phyloP scores from a whole-genome alignment of 2,329 filamentous ascomycete species.

The Mariannaea elegans region DNA sequence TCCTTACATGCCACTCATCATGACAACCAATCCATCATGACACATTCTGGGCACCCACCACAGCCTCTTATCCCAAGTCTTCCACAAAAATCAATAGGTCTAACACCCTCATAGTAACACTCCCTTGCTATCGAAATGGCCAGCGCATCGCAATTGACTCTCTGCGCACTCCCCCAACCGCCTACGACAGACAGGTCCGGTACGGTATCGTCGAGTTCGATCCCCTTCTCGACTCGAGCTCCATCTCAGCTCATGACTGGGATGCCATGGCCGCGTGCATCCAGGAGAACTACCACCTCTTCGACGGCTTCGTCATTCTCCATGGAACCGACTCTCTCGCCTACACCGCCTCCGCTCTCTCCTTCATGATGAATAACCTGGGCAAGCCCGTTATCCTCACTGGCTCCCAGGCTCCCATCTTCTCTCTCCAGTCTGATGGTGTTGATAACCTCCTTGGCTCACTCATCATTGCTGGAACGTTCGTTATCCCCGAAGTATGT shows the following conservation, averaged over 20 bases:
- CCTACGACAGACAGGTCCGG: conserved; percentile 81
- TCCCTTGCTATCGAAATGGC: conserved; percentile 62
- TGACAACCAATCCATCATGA: conserved; percentile 14
- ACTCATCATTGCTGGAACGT: conserved; percentile 89
- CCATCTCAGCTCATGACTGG: conserved; percentile 88
- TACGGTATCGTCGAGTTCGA: conserved; percentile 88
- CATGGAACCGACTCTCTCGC: conserved; percentile 91
- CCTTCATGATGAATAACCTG: conserved; percentile 91
- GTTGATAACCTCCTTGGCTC: conserved; percentile 90
- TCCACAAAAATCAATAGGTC: too few relatives aligned
- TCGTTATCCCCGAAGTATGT: conserved; percentile 91
- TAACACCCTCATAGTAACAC: conserved; percentile 48
- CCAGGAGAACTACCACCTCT: conserved; percentile 84
- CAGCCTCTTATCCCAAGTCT: too few relatives aligned
- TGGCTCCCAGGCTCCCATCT: conserved; percentile 84
- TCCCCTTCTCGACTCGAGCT: conserved; percentile 86
- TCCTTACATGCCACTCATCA: conserved; percentile 6
- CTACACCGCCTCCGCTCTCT: conserved; percentile 89
- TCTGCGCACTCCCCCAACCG: conserved; percentile 80
- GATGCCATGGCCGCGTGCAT: conserved; percentile 83
- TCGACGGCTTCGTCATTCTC: conserved; percentile 90
- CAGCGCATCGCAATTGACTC: conserved; percentile 66
- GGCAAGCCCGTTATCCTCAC: conserved; percentile 93
- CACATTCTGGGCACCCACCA: not conserved
- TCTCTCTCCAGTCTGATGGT: conserved; percentile 89